Percentiles rank a stretch among this genome's conserved stretches.
Conservation (phyloP, 2,329 filamentous ascomycete genomes). For the Pseudogymnoascus sp. region DNA sequence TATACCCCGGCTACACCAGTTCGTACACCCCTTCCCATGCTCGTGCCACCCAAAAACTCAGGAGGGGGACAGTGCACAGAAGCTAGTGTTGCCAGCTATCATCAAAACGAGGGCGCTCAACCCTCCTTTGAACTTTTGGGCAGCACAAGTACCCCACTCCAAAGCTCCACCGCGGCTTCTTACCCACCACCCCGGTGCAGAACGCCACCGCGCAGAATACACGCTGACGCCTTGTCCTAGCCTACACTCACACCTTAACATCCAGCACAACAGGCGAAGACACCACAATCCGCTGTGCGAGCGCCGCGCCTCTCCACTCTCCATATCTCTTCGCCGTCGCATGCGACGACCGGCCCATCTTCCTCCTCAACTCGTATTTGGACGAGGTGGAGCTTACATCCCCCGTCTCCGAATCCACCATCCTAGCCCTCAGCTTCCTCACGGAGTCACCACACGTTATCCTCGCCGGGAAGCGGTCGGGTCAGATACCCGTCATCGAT, state of each 20-base stretch:
- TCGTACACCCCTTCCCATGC: not conserved
- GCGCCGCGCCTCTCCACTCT: not conserved
- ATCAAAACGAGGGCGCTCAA: not conserved
- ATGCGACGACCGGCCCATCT: not conserved
- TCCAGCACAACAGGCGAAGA: constrained; percentile 38
- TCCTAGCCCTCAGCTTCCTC: constrained; percentile 44
- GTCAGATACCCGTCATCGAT: constrained; percentile 33
- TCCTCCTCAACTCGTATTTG: constrained; percentile 17
- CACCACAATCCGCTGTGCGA: constrained; percentile 22
- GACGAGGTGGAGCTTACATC: constrained; percentile 18
- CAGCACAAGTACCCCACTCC: not conserved
- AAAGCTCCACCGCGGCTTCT: not conserved
- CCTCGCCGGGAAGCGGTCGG: constrained; percentile 43
- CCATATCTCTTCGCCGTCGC: not conserved
- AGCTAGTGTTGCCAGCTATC: not conserved
- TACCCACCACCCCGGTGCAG: no score
- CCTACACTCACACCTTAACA: constrained; percentile 37
- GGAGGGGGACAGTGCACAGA: not conserved
- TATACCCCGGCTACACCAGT: not conserved
- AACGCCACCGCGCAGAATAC: not conserved
- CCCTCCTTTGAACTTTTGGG: not conserved
- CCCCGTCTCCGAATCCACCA: constrained; percentile 21
- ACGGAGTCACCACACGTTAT: constrained; percentile 36
- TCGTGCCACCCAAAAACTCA: not conserved
- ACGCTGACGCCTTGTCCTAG: constrained; percentile 25